Percentiles rank a stretch among this genome's conserved stretches.
Evolutionary conservation across 495 filamentous ascomycete genomes (phyloP).

Genomic region (Xylaria intraflava): DNA sequence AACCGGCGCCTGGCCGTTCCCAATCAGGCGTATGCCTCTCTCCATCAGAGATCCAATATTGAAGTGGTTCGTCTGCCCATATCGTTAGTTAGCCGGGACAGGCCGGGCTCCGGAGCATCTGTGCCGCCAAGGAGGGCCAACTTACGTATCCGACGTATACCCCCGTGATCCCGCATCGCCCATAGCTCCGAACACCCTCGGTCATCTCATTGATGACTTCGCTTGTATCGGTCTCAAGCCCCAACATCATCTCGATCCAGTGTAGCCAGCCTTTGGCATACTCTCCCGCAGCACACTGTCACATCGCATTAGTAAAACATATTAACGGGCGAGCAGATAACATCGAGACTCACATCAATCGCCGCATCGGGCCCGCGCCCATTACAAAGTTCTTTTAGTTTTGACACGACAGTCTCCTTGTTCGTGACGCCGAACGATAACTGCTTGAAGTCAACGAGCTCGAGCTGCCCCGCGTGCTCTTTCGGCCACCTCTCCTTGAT

Average conservation of each 20-base stretch:
- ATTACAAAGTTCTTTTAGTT: constrained; percentile 65
- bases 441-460: constrained; percentile 42
- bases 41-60: constrained; percentile 85
- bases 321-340: not conserved
- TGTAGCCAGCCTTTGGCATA: constrained; percentile 80
- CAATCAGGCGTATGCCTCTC: constrained; percentile 71
- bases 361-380: constrained; percentile 66
- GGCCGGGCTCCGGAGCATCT: not conserved
- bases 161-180: constrained; percentile 70
- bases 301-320: not conserved
- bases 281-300: constrained; percentile 66
- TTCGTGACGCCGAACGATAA: constrained; percentile 39
- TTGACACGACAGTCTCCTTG: constrained; percentile 56
- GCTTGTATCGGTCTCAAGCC: constrained; percentile 76
- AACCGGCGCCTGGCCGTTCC: constrained; percentile 80
- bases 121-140: constrained; percentile 11
- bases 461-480: constrained; percentile 32
- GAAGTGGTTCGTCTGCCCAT: constrained; percentile 65
- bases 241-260: constrained; percentile 66
- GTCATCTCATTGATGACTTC: constrained; percentile 90
- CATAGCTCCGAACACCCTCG: constrained; percentile 65
- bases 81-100: constrained; percentile 12
- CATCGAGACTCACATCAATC: constrained; percentile 46
- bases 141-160: constrained; percentile 77
- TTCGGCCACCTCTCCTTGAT: constrained; percentile 55